Percentiles rank a stretch among this genome's conserved stretches.
These are phyloP conservation scores for Penicillium paxilli DNA, from an alignment of 495 filamentous ascomycete species.

Conservation along the genomic window DNA sequence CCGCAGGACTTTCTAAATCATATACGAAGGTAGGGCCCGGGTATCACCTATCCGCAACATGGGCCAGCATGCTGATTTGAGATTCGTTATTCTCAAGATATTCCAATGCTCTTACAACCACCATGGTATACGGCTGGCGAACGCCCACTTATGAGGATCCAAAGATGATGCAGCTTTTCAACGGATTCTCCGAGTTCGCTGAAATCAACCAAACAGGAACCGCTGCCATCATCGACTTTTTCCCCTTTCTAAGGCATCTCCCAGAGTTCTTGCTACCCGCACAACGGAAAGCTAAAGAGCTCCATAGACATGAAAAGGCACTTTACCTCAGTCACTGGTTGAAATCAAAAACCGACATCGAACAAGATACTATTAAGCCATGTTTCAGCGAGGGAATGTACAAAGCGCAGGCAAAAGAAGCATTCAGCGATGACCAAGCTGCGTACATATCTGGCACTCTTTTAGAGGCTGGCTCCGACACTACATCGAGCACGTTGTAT, in stretches of 20 bases:
- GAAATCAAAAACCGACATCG: conserved; percentile 30
- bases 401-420: conserved; percentile 28
- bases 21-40: conserved; percentile 30
- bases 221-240: conserved; percentile 32
- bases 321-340: conserved; percentile 42
- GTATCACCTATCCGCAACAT: background rate
- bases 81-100: conserved; percentile 34
- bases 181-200: conserved; percentile 51
- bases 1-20: conserved; percentile 48
- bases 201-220: conserved; percentile 41
- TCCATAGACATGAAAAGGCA: conserved; percentile 28
- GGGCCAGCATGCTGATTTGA: background rate
- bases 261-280: conserved; percentile 28
- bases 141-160: conserved; percentile 47
- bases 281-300: conserved; percentile 38
- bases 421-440: conserved; percentile 35
- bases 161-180: conserved; percentile 53
- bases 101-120: conserved; percentile 54
- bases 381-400: conserved; percentile 36
- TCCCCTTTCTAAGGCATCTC: conserved; percentile 28
- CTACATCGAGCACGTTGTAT: conserved; percentile 36
- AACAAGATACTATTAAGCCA: conserved; percentile 28
- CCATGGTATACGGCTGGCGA: conserved; percentile 57
- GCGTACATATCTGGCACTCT: conserved; percentile 44
- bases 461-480: conserved; percentile 46